Conservation (phyloP, 345 rosid species). For the Melastoma malabathricum region DNA sequence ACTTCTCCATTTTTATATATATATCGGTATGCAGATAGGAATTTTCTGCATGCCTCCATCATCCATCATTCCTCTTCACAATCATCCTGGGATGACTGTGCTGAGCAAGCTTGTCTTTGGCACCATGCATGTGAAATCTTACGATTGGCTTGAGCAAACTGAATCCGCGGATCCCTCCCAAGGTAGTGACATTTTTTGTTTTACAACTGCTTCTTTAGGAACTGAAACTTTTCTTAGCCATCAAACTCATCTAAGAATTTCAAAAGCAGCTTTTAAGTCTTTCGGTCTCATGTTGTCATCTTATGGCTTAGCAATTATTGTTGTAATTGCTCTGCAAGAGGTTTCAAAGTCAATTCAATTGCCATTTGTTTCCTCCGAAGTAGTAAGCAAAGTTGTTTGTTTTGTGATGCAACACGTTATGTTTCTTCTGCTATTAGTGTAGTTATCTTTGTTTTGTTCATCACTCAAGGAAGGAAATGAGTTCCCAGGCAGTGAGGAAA, state of each 20-base stretch:
- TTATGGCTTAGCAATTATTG: too few species aligned
- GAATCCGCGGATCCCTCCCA: slow-evolving; percentile 36
- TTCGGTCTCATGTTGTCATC: too few species aligned
- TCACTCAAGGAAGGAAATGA: too few species aligned
- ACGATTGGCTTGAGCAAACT: slow-evolving; percentile 70
- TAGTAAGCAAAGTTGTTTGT: too few species aligned
- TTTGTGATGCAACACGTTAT: too few species aligned
- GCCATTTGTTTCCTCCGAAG: too few species aligned
- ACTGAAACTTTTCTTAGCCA: background rate
- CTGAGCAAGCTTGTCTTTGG: slow-evolving; percentile 87
- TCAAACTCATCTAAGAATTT: too few species aligned
- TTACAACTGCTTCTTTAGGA: background rate
- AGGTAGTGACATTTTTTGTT: slow-evolving; percentile 31
- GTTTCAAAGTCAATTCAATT: background rate
- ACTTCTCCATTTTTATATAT: too few species aligned
- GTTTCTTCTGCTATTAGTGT: too few species aligned
- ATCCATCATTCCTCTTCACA: slow-evolving; percentile 86
- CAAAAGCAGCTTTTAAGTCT: too few species aligned
- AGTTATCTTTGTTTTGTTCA: too few species aligned
- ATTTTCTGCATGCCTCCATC: slow-evolving; percentile 89
- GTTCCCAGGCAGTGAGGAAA: background rate
- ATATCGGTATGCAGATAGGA: slow-evolving; percentile 48
- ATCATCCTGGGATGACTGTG: slow-evolving; percentile 95
- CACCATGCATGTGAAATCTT: slow-evolving; percentile 68
- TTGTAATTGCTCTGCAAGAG: background rate